A percentile compares a stretch with the other conserved stretches of the same genome.
These are phyloP conservation scores for Globomyces pollinis-pini DNA, from an alignment of 192 early-diverging fungal genomes.

Conservation along the genomic window DNA sequence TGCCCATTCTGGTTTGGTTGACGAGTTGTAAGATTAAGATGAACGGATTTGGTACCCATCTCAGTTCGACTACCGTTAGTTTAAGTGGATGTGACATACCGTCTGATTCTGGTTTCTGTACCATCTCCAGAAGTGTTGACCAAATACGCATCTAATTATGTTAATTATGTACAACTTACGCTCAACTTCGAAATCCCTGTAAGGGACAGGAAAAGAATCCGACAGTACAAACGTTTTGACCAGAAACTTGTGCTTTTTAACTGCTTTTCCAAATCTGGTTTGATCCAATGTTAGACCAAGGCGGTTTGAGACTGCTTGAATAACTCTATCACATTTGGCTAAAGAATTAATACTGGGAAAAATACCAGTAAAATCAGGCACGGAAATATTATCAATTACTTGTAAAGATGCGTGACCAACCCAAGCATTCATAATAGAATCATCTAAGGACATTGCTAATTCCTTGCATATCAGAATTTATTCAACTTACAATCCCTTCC, in stretches of 20 bases:
- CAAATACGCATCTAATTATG: slow-evolving; percentile 27
- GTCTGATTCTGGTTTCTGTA: slow-evolving; percentile 27
- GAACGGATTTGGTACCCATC: slow-evolving; percentile 16
- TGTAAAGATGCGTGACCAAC: slow-evolving; percentile 26
- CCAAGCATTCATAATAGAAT: slow-evolving; percentile 28
- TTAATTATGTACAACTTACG: too few species aligned
- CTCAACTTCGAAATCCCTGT: slow-evolving; percentile 31
- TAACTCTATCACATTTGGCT: slow-evolving; percentile 32
- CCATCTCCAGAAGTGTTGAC: slow-evolving; percentile 26
- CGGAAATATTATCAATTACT: slow-evolving; percentile 29
- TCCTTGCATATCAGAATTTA: too few species aligned
- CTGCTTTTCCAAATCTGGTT: slow-evolving; percentile 15
- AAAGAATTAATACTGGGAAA: too few species aligned
- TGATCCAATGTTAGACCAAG: slow-evolving; percentile 20
- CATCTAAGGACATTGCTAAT: slow-evolving; percentile 25
- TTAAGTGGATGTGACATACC: too few species aligned
- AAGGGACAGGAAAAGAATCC: slow-evolving; percentile 18
- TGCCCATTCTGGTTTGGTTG: slow-evolving; percentile 27
- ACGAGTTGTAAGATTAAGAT: slow-evolving; percentile 24
- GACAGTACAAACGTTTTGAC: slow-evolving; percentile 18
- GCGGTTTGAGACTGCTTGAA: slow-evolving; percentile 29
- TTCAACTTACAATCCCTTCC: too few species aligned
- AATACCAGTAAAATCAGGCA: slow-evolving; percentile 28
- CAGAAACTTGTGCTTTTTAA: slow-evolving; percentile 36
- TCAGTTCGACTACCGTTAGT: slow-evolving; percentile 19